phyloP scores from a whole-genome alignment of 805 yeast genomes.

The Ogataea henricii region DNA sequence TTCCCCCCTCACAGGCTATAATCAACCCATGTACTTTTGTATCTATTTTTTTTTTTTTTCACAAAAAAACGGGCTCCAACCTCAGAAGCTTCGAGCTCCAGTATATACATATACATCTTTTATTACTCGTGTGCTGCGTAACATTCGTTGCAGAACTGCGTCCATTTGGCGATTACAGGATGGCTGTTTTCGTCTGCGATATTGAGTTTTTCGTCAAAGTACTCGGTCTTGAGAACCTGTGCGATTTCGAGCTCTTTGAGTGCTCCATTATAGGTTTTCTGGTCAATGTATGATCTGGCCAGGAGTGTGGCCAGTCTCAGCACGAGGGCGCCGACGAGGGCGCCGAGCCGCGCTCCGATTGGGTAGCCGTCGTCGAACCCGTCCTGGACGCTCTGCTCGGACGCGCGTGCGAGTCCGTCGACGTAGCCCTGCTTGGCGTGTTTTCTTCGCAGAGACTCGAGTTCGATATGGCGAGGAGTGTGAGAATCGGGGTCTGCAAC shows the following conservation, averaged over 20 bases:
- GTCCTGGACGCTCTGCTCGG: conserved; percentile 67
- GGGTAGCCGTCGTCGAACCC: conserved; percentile 86
- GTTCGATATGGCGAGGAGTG: conserved; percentile 28
- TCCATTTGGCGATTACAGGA: conserved; percentile 32
- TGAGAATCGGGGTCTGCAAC: conserved; percentile 22
- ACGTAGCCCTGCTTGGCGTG: conserved; percentile 82
- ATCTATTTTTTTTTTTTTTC: neutral
- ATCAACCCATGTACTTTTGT: conserved; percentile 1
- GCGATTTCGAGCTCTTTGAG: conserved; percentile 56
- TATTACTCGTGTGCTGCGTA: neutral
- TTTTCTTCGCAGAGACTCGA: conserved; percentile 49
- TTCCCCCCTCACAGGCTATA: neutral
- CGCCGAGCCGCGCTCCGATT: conserved; percentile 70
- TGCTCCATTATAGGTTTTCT: conserved; percentile 36
- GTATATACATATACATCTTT: conserved; percentile 3
- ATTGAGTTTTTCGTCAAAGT: conserved; percentile 54
- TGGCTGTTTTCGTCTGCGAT: conserved; percentile 34
- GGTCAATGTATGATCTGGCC: conserved; percentile 8
- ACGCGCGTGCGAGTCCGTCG: conserved; percentile 72
- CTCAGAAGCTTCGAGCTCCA: too few species aligned
- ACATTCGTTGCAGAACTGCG: conserved; percentile 13
- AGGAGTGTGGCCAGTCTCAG: conserved; percentile 41
- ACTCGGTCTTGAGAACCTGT: conserved; percentile 54
- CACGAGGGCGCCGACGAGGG: conserved; percentile 62
- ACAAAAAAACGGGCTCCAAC: neutral